Base-by-base conservation (phyloP, 148 eudicot species). In the Heliamphora exappendiculata region DNA sequence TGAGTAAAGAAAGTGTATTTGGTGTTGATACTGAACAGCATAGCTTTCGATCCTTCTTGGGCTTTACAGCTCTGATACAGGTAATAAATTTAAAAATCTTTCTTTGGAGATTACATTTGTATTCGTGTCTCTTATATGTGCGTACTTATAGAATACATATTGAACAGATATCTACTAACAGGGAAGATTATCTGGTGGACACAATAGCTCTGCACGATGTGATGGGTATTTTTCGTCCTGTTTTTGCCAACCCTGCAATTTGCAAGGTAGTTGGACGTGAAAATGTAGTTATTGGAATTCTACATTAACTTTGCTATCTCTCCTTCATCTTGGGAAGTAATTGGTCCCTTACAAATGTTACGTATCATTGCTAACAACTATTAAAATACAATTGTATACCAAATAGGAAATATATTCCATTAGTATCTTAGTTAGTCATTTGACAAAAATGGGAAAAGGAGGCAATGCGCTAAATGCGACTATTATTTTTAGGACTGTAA, bases 1-100 rank as follows among this genome's bases (percentile, higher is more conserved):
- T 95, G 91, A 85, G 87, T 78, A 82, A 82, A 71, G 90, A 92
- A 73, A 88, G 85, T 80, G 86, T 87, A 3, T 86, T 95, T 86
- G 96, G 76, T 49, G 97, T 95, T 76, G 99, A 95, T 82, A 95
- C 97, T 7, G 99, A 95, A 87, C 99, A 95, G 78, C 99, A 95
- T 78, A 85, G 96, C 80, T 84, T 92, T 71, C 89, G 92, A 20
- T 91, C 99, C 10, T 95, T 89, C 77, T 81, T 91, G 73, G 99
- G 99, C 19, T 91, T 95, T 78, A 95, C 96, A 13, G 94, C 94
- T 78, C 89, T 95, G 37, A 77, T 95, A 78, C 99, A 95, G 94
- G 99, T 92, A 64, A 54, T 26, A 45, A 69, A 51, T 41, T 68
- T 49, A 16, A 34, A 63, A 55, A 22, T 44, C 26, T 74, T 3